Evolutionary conservation across 352 stramenopile species (phyloP).

Genomic region (Phytopythium sindhum): DNA sequence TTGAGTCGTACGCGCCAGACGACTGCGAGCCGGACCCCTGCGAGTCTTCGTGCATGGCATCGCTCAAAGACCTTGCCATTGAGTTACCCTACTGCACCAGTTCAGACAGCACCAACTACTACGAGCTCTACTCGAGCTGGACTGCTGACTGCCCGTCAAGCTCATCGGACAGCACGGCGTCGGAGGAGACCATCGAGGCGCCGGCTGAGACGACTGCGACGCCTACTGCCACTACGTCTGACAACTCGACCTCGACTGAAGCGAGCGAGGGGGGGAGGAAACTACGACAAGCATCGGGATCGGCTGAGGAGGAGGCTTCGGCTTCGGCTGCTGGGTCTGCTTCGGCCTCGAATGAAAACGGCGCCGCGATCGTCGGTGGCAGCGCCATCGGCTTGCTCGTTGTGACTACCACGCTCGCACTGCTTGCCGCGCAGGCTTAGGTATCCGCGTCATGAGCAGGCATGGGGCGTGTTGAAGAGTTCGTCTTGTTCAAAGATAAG

Average conservation of each 20-base stretch:
- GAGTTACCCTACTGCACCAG: not conserved
- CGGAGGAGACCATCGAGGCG: no score
- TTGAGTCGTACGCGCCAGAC: not conserved
- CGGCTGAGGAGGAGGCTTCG: not conserved
- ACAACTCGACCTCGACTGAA: not conserved
- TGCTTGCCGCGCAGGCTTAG: not conserved
- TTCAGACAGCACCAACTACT: not conserved
- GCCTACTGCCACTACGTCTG: no score
- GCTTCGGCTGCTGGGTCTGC: not conserved
- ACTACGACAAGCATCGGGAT: not conserved
- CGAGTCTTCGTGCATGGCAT: not conserved
- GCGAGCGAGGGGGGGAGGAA: no score
- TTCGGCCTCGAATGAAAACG: not conserved
- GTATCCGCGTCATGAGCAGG: no score
- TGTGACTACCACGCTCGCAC: not conserved
- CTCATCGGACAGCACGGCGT: no score
- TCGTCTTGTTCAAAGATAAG: no score
- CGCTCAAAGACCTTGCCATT: not conserved
- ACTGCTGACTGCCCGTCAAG: not conserved
- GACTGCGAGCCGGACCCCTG: not conserved
- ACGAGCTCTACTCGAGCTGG: not conserved
- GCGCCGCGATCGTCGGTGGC: not conserved
- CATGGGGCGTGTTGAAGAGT: no score
- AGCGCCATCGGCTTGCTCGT: not conserved
- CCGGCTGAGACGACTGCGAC: no score